A percentile compares a stretch with the other conserved stretches of the same genome.
phyloP scores from a whole-genome alignment of 2,329 filamentous ascomycete species.

The Pseudocercospora fijiensis region DNA sequence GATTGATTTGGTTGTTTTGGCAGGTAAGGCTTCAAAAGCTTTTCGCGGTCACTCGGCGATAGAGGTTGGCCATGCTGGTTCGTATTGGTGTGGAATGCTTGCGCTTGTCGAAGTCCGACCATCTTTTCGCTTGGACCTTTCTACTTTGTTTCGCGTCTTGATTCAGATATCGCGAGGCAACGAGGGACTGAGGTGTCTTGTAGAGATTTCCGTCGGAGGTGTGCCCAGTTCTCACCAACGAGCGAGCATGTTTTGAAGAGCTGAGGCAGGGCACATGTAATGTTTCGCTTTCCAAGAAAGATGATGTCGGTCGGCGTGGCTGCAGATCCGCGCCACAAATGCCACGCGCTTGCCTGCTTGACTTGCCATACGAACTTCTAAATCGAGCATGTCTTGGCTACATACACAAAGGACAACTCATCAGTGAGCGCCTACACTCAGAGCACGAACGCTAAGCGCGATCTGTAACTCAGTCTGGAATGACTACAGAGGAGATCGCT shows the following conservation, averaged over 20 bases:
- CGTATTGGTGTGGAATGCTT: constrained; percentile 34
- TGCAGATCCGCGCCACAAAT: background rate
- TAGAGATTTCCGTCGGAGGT: background rate
- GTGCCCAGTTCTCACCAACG: background rate
- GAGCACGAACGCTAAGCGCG: background rate
- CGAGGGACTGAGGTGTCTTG: background rate
- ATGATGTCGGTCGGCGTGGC: background rate
- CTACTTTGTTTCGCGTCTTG: background rate
- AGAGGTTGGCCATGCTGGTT: constrained; percentile 31
- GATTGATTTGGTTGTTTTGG: constrained; percentile 27
- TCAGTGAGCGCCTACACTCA: background rate
- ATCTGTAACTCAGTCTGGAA: background rate
- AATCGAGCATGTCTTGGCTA: background rate
- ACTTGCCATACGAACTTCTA: background rate
- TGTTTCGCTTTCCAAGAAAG: background rate
- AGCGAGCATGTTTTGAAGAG: background rate
- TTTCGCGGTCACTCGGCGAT: constrained; percentile 34
- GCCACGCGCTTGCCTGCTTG: background rate
- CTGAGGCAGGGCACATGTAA: background rate
- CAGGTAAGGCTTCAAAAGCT: constrained; percentile 38
- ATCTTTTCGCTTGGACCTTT: constrained; percentile 20
- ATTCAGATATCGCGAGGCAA: background rate
- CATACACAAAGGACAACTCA: background rate
- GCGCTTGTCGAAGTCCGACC: constrained; percentile 32
- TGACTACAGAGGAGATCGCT: background rate